phyloP scores from a whole-genome alignment of 805 yeast genomes.

The Limtongia smithiae region DNA sequence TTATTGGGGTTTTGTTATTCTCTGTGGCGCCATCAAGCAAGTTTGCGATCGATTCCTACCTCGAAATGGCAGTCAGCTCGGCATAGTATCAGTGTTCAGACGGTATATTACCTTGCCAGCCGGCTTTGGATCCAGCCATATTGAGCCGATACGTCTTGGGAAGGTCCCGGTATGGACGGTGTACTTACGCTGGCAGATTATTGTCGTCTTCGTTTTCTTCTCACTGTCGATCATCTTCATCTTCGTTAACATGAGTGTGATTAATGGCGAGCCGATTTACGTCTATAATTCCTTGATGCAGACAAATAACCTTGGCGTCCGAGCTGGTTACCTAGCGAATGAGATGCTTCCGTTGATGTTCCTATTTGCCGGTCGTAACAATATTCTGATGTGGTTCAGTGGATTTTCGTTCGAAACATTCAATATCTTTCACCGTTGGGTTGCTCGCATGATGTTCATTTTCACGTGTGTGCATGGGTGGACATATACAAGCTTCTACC shows the following conservation, averaged over 20 bases:
- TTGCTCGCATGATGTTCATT: slow-evolving; percentile 49
- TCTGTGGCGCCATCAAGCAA: slow-evolving; percentile 6
- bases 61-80: slow-evolving; percentile 5
- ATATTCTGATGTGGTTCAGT: slow-evolving; percentile 57
- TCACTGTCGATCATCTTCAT: slow-evolving; percentile 36
- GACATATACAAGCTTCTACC: slow-evolving; percentile 48
- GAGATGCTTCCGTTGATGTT: slow-evolving; percentile 50
- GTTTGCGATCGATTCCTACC: slow-evolving; percentile 4
- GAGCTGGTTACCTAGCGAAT: slow-evolving; percentile 32
- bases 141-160: slow-evolving; percentile 21
- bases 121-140: slow-evolving; percentile 31
- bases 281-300: not conserved
- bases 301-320: slow-evolving; percentile 12
- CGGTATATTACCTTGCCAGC: slow-evolving; percentile 35
- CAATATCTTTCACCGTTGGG: slow-evolving; percentile 61
- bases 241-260: slow-evolving; percentile 22
- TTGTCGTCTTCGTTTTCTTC: slow-evolving; percentile 39
- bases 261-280: slow-evolving; percentile 1
- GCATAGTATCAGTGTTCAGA: slow-evolving; percentile 22
- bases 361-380: slow-evolving; percentile 70
- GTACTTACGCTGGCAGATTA: slow-evolving; percentile 43
- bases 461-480: slow-evolving; percentile 54
- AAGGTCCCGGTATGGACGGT: slow-evolving; percentile 29
- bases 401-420: slow-evolving; percentile 64
- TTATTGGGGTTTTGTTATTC: slow-evolving; percentile 16